Evolutionary conservation across 108 stramenopile species (phyloP), one percentile per base, ranked within the genome.

Genomic region (Tribonema minus): DNA sequence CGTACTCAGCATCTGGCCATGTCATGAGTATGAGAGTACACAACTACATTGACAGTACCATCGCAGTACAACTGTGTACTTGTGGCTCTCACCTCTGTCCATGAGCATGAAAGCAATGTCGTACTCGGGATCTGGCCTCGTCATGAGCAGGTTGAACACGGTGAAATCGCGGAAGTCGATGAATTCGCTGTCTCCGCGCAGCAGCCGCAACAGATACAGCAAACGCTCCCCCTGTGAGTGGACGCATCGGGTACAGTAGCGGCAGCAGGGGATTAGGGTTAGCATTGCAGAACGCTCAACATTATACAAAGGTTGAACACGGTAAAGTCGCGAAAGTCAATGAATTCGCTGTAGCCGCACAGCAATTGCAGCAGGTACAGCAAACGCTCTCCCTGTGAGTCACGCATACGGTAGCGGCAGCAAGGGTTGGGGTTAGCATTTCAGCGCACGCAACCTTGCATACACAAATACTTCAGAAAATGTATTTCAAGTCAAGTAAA

Each of bases 61-160:
- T n/a, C n/a, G 25, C 61, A 62, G 6, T 27, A 7, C 61, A 62
- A 28, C 26, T n/a, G 15, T 28, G 61, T 3, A 6, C 6, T 62
- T 62, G 27, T 4, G 6, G 6, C 26, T 4, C 4, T 15, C 15
- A 62, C 61, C 61, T 67, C 46, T 54, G 46, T 54, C 46, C 64
- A 89, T 80, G 4, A 89, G 61, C 0, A 89, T 35, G 67, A 89
- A 89, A 0, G 86, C 85, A 61, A 89, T 87, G 59, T 89, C 88
- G 0, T 86, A 79, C 66, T 89, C 86, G 3, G 88, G 87, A 59
- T 89, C 89, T 6, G 87, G 87, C 9, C 87, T 63, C 3, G 86
- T 61, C 84, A 89, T 89, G 46, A 89, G 67, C 39, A 85, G 38
- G 54, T 86, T 79, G 64, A 87, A 87, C 30, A 89, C 38, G 71